Base-by-base conservation (phyloP, 1,139 yeast genomes). In the Zygoascus sp. region DNA sequence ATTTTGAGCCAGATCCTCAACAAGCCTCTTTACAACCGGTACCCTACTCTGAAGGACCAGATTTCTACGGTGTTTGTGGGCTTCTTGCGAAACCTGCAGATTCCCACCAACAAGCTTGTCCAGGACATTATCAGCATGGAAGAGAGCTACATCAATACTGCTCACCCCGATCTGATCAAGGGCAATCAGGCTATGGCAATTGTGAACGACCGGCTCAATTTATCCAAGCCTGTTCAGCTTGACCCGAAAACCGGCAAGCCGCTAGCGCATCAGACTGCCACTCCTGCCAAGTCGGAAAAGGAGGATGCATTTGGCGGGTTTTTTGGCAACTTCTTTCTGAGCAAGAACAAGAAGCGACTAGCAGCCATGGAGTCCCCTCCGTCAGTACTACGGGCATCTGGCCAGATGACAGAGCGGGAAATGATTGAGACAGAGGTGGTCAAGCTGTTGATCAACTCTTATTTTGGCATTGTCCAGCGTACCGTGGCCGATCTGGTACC, bases 351-450 rank as follows among this genome's bases (percentile, higher is more conserved):
- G 70, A 90, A 89, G 76, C 81, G 95, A 65, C 75, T 90, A 57
- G 97, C 94, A 41, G 84, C 92, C 19, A 86, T 92, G 92, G 98
- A 92, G 66, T 88, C 96, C 2, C 98, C 98, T 44, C 98, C 98
- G 37, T 80, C 95, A 27, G 90, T 87, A 13, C 79, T 92, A 64
- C 82, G 89, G 64, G 98, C 98, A 5, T 82, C 95, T 16, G 97
- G 98, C 38, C 81, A 84, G 50, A 86, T 92, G 95, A 79, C 92
- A 15, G 98, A 92, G 64, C 82, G 96, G 58, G 98, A 92, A 71
- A 81, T 92, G 32, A 83, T 87, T 78, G 98, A 92, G 68, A 94
- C 97, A 0, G 98, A 92, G 64, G 97, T 92, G 34, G 90, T 92
- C 64, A 92, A 92, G 71, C 77, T 92, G 57, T 76, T 92, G 62